These are phyloP conservation scores for Triticum timopheevii DNA, from an alignment of 176 grass and related monocot genomes.

Conservation along the genomic window DNA sequence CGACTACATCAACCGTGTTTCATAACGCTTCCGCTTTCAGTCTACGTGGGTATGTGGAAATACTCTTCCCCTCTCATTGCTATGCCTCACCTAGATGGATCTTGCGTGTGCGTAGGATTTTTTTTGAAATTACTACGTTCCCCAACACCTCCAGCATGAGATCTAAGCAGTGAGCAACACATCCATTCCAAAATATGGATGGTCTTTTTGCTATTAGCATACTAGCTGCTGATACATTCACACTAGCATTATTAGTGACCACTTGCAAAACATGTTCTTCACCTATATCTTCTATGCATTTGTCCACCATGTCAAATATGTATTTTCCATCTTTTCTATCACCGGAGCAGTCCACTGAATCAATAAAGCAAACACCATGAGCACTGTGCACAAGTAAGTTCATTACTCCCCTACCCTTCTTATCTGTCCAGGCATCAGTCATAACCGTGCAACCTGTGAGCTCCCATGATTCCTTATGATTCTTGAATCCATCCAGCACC, in stretches of 20 bases:
- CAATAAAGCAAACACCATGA: not conserved
- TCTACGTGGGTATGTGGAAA: too few species aligned
- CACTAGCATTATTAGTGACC: not conserved
- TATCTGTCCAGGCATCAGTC: too few species aligned
- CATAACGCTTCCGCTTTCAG: too few species aligned
- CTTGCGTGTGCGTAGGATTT: too few species aligned
- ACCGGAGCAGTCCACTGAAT: not conserved
- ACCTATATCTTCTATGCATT: constrained; percentile 2
- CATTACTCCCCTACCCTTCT: not conserved
- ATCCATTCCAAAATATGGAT: constrained; percentile 2
- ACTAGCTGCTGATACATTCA: not conserved
- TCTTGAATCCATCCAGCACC: not conserved
- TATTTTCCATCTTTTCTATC: not conserved
- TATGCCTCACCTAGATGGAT: too few species aligned
- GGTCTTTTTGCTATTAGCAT: not conserved
- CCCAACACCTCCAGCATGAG: not conserved
- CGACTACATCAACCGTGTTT: too few species aligned
- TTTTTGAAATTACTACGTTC: too few species aligned
- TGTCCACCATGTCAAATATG: not conserved
- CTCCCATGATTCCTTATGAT: not conserved
- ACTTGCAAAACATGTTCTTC: constrained; percentile 1
- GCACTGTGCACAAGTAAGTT: not conserved
- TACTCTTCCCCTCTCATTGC: too few species aligned
- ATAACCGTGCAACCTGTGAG: not conserved
- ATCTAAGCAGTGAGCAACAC: not conserved